Evolutionary conservation across 441 rosid species (phyloP).

Genomic region (Francoa sonchifolia): DNA sequence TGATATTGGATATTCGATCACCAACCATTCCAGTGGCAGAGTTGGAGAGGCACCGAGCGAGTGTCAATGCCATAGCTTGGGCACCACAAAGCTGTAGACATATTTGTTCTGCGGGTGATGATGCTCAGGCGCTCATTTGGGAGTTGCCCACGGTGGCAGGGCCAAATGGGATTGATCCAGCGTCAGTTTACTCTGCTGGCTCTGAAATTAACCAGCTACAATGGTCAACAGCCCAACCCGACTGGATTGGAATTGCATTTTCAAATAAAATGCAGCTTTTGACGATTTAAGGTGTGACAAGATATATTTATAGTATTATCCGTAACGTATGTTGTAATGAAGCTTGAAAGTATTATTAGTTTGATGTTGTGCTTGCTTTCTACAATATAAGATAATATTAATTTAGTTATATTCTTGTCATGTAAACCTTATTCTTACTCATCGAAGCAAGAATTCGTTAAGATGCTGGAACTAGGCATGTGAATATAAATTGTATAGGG

Average conservation of each 20-base stretch:
- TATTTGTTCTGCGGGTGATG: constrained; percentile 83
- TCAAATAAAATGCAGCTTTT: constrained; percentile 75
- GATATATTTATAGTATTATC: too few relatives aligned
- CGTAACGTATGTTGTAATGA: too few relatives aligned
- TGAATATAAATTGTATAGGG: too few relatives aligned
- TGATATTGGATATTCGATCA: constrained; percentile 74
- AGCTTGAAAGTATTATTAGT: too few relatives aligned
- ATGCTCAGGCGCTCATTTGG: constrained; percentile 72
- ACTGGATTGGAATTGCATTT: constrained; percentile 80
- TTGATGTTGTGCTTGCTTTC: too few relatives aligned
- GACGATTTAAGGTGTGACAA: constrained; percentile 52
- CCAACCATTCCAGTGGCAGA: constrained; percentile 88
- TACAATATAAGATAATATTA: too few relatives aligned
- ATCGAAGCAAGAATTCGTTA: too few relatives aligned
- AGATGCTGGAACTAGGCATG: too few relatives aligned
- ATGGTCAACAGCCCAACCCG: constrained; percentile 75
- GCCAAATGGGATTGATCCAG: constrained; percentile 85
- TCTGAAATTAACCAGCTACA: constrained; percentile 83
- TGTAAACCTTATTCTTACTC: too few relatives aligned
- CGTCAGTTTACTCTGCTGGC: constrained; percentile 64
- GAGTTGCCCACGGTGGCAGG: constrained; percentile 86
- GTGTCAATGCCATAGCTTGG: constrained; percentile 89
- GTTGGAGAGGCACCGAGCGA: constrained; percentile 68
- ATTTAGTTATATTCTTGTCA: too few relatives aligned
- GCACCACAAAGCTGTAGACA: constrained; percentile 81